Evolutionary conservation across 1,284 basidiomycete genomes (phyloP).

Genomic region (Heimioporus retisporus): DNA sequence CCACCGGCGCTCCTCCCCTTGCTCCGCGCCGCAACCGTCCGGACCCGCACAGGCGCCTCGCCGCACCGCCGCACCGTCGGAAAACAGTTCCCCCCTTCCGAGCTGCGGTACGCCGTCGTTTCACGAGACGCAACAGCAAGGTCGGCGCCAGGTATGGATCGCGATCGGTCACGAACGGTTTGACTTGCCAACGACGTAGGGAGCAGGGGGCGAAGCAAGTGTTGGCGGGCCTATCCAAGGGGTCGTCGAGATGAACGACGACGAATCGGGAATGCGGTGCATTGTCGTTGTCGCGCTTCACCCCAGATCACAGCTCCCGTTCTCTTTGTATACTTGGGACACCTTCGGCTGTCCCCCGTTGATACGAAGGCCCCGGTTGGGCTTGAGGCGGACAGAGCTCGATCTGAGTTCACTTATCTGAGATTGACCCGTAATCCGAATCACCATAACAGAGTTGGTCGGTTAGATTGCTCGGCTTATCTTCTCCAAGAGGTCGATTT

Average conservation of each 20-base stretch:
- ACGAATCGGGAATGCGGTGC: too few species aligned
- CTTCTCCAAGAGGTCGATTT: too few species aligned
- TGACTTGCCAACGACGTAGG: slow-evolving; percentile 51
- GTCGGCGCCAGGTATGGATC: slow-evolving; percentile 48
- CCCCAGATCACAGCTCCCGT: too few species aligned
- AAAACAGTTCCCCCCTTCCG: slow-evolving; percentile 86
- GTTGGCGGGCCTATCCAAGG: slow-evolving; percentile 43
- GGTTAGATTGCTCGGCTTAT: too few species aligned
- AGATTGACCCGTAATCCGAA: too few species aligned
- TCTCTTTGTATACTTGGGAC: too few species aligned
- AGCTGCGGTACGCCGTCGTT: slow-evolving; percentile 46
- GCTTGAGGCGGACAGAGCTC: too few species aligned
- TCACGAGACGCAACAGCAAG: slow-evolving; percentile 29
- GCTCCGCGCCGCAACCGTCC: slow-evolving; percentile 59
- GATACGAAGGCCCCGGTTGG: too few species aligned
- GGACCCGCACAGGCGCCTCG: slow-evolving; percentile 76
- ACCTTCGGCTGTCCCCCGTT: too few species aligned
- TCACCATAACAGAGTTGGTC: too few species aligned
- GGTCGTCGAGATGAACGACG: neutral
- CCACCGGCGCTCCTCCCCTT: slow-evolving; percentile 49
- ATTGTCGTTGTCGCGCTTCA: too few species aligned
- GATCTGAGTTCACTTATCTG: too few species aligned
- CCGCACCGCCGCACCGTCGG: slow-evolving; percentile 79
- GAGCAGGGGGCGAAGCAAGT: slow-evolving; percentile 53
- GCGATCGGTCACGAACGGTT: slow-evolving; percentile 52